Evolutionary conservation across 1,284 basidiomycete genomes (phyloP), one percentile per base, ranked within the genome.

Genomic region (Ganoderma lucidum): DNA sequence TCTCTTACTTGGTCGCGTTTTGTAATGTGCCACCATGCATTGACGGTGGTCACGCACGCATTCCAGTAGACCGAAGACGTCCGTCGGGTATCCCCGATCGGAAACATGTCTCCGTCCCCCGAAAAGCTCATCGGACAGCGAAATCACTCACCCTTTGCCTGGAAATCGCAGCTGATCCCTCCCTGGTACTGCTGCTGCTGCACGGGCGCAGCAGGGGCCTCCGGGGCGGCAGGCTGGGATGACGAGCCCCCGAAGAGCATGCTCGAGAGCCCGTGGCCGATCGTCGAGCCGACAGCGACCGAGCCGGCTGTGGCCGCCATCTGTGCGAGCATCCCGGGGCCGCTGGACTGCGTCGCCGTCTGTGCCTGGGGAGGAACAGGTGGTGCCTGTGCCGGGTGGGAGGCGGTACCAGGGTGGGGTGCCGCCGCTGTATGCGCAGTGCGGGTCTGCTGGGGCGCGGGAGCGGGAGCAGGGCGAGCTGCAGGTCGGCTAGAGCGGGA

Each of bases 261-360:
- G 80, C 80, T 87, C 62, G 93, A 94, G 71, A 96, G 78, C 45
- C 94, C 95, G 76, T 96, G 94, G 61, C 95, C 94, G 71, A 96
- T 87, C 63, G 90, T 90, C 17, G 93, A 95, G 56, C 94, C 94
- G 64, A 94, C 85, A 6, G 95, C 95, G 53, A 96, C 95, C 71
- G 92, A 93, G 66, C 94, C 94, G 37, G 94, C 94, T 8, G 95
- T 96, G 17, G 94, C 94, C 65, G 94, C 95, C 93, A 96, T 96
- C 79, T 93, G 91, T 0, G 87, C 84, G 19, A 95, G 69, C 85
- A 95, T 84, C 6, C 93, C 93, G 0, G 93, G 92, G 63, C 80
- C 77, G 76, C 79, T 71, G 76, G 79, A 32, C 76, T 64, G 74
- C 55, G 73, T 63, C 62, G 71, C 71, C 9, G 76, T 64, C 63